These are phyloP conservation scores for Withania somnifera DNA, from an alignment of 305 asterid genomes.

Conservation along the genomic window DNA sequence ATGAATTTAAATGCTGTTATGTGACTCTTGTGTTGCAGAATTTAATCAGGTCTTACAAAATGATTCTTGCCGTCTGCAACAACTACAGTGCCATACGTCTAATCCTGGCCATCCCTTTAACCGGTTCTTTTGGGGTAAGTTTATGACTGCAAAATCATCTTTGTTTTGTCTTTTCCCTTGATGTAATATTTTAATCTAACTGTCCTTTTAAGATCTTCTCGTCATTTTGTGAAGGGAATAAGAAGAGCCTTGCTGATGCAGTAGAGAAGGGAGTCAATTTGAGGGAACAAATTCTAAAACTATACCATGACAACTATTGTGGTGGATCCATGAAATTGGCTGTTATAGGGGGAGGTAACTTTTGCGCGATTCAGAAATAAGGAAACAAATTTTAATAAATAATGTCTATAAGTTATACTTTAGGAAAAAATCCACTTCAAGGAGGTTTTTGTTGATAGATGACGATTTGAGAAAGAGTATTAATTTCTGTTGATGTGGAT, in stretches of 20 bases:
- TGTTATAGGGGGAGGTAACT: slow-evolving; percentile 84
- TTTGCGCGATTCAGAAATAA: background rate
- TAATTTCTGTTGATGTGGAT: background rate
- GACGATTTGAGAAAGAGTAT: background rate
- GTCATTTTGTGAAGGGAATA: slow-evolving; percentile 55
- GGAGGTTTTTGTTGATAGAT: background rate
- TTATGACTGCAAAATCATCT: background rate
- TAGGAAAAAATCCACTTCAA: background rate
- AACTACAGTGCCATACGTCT: slow-evolving; percentile 85
- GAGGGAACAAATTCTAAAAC: slow-evolving; percentile 61
- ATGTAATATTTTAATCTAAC: background rate
- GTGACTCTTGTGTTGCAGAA: slow-evolving; percentile 37
- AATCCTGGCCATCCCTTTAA: slow-evolving; percentile 76
- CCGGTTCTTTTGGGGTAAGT: slow-evolving; percentile 87
- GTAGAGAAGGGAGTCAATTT: slow-evolving; percentile 80
- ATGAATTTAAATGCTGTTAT: background rate
- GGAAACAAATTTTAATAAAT: background rate
- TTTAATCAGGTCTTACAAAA: slow-evolving; percentile 89
- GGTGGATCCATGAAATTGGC: slow-evolving; percentile 93
- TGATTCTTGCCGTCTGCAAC: slow-evolving; percentile 87
- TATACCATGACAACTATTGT: slow-evolving; percentile 60
- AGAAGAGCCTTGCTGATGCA: slow-evolving; percentile 92
- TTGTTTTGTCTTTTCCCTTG: background rate
- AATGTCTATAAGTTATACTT: background rate
- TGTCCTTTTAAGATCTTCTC: background rate